These are phyloP conservation scores for Boletus coccyginus DNA, from an alignment of 768 basidiomycete species.

Conservation along the genomic window DNA sequence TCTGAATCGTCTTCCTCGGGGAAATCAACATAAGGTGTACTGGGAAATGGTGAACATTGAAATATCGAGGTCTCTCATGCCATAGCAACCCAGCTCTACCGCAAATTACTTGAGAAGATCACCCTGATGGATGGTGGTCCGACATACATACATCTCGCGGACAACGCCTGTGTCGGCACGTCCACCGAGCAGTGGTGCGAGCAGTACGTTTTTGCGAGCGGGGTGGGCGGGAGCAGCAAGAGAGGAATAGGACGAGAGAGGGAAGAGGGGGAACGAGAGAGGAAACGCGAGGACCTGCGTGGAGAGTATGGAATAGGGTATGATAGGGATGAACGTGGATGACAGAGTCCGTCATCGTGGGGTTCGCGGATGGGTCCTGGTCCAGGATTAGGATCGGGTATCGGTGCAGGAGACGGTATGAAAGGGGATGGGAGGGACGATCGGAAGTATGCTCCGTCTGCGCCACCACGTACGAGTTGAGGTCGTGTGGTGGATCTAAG, in stretches of 20 bases:
- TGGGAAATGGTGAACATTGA: too few relatives aligned
- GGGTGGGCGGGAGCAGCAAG: not conserved
- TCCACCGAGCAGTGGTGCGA: slow-evolving; percentile 2
- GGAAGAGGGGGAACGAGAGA: slow-evolving; percentile 1
- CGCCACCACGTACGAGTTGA: too few relatives aligned
- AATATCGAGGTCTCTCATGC: too few relatives aligned
- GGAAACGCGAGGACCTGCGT: slow-evolving; percentile 37
- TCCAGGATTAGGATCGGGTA: not conserved
- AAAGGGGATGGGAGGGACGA: too few relatives aligned
- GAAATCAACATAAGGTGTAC: too few relatives aligned
- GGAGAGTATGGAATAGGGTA: slow-evolving; percentile 33
- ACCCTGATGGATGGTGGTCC: too few relatives aligned
- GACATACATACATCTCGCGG: not conserved
- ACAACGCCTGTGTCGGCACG: slow-evolving; percentile 24
- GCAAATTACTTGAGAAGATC: too few relatives aligned
- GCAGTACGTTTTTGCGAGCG: slow-evolving; percentile 35
- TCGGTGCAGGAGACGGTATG: too few relatives aligned
- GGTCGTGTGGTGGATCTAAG: too few relatives aligned
- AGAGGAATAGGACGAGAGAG: not conserved
- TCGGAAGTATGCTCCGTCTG: too few relatives aligned
- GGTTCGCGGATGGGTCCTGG: slow-evolving; percentile 15
- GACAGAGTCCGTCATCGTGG: slow-evolving; percentile 27
- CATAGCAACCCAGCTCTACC: too few relatives aligned
- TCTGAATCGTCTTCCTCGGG: too few relatives aligned
- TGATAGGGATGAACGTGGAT: slow-evolving; percentile 30